These are phyloP conservation scores for Neofusicoccum umdonicola DNA, from an alignment of 2,329 filamentous ascomycete genomes.

Conservation along the genomic window DNA sequence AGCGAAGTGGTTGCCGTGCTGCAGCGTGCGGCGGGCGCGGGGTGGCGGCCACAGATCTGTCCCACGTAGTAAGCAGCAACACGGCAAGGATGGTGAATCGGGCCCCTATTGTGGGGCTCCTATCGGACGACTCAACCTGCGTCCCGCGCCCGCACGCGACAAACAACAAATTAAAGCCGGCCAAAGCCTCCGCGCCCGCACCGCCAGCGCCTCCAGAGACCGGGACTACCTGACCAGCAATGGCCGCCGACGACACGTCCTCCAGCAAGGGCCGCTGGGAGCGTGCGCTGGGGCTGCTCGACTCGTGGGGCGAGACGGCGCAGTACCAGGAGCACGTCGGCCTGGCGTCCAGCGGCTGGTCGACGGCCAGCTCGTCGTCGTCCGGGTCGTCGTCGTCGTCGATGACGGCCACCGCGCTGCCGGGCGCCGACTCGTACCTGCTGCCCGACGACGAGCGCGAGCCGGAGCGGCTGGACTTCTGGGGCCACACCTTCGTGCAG, in stretches of 20 bases:
- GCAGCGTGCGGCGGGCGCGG: neutral
- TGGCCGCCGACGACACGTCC: constrained; percentile 8
- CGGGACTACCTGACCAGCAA: neutral
- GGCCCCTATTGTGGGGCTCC: neutral
- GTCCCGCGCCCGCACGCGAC: neutral
- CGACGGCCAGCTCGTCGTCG: constrained; percentile 46
- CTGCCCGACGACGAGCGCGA: constrained; percentile 30
- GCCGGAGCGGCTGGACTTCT: constrained; percentile 33
- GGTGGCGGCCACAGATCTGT: neutral
- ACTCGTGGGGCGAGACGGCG: neutral
- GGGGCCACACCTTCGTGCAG: constrained; percentile 37
- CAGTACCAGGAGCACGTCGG: neutral
- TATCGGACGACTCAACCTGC: neutral
- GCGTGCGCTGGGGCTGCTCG: constrained; percentile 9
- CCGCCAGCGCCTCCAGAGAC: neutral
- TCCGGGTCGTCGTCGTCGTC: constrained; percentile 38
- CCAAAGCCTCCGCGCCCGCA: neutral
- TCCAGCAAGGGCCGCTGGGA: constrained; percentile 5
- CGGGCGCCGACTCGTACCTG: constrained; percentile 27
- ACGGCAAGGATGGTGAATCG: neutral
- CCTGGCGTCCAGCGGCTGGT: neutral
- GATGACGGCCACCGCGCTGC: neutral
- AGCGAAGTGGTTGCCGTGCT: neutral
- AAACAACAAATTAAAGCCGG: constrained; percentile 4
- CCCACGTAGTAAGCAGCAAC: too few relatives aligned